Percentiles rank a stretch among this genome's conserved stretches.
Evolutionary conservation across 768 basidiomycete species (phyloP).

Genomic region (Leccinellum luteum): DNA sequence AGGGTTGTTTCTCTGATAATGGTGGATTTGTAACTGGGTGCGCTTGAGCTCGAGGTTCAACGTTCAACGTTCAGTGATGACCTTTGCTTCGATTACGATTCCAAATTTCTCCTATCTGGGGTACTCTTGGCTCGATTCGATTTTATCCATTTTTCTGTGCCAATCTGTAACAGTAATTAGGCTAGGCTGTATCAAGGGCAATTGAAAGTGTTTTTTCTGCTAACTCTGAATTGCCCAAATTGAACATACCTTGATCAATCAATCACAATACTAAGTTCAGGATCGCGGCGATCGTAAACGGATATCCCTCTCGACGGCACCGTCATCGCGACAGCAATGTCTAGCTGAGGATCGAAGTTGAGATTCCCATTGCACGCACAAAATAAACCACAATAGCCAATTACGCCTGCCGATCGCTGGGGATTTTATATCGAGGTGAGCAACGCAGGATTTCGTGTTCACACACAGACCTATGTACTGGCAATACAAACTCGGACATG

Average conservation of each 20-base stretch:
- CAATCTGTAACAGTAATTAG: neutral
- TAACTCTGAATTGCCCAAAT: too few relatives aligned
- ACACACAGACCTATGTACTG: neutral
- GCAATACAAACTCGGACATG: too few relatives aligned
- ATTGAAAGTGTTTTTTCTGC: too few relatives aligned
- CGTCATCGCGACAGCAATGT: neutral
- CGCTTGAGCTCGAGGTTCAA: neutral
- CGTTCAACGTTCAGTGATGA: neutral
- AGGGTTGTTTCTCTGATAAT: neutral
- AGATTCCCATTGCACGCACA: slow-evolving; percentile 12
- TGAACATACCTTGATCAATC: too few relatives aligned
- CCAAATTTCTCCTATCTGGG: neutral
- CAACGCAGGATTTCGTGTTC: neutral
- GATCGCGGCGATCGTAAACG: too few relatives aligned
- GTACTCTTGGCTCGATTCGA: neutral
- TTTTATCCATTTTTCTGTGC: neutral
- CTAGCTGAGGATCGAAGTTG: neutral
- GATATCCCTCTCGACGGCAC: neutral
- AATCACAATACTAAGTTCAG: too few relatives aligned
- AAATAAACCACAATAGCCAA: neutral
- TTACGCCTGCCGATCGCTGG: too few relatives aligned
- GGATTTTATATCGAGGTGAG: too few relatives aligned
- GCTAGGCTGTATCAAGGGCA: too few relatives aligned
- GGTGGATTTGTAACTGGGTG: neutral
- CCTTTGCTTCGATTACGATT: neutral